Conservation (phyloP, 1,139 yeast genomes). For the Casaregolazyma suthepensis region DNA sequence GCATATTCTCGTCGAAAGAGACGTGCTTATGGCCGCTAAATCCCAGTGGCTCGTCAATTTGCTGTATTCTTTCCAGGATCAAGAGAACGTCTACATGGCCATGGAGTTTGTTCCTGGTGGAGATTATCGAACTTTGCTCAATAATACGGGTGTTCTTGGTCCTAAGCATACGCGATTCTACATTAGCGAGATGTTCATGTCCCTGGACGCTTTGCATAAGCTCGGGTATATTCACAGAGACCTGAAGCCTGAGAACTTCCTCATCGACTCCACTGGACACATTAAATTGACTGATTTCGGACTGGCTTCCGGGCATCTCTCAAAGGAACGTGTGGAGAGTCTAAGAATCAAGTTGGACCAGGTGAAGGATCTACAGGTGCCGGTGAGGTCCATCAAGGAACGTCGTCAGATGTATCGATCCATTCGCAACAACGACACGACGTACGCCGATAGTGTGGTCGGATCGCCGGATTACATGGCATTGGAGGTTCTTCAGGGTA, state of each 20-base stretch:
- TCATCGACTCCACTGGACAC: slow-evolving; percentile 92
- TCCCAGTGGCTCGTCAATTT: slow-evolving; percentile 95
- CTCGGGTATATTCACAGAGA: slow-evolving; percentile 96
- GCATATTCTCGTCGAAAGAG: slow-evolving; percentile 94
- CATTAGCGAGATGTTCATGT: slow-evolving; percentile 91
- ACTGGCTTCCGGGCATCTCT: slow-evolving; percentile 92
- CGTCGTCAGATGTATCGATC: slow-evolving; percentile 81
- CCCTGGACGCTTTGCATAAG: slow-evolving; percentile 89
- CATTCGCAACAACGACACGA: slow-evolving; percentile 55
- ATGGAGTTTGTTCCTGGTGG: slow-evolving; percentile 99
- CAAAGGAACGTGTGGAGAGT: slow-evolving; percentile 87
- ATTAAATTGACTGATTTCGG: slow-evolving; percentile 97
- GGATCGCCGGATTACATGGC: slow-evolving; percentile 99
- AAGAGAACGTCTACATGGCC: slow-evolving; percentile 84
- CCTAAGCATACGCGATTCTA: slow-evolving; percentile 96
- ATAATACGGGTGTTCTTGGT: slow-evolving; percentile 85
- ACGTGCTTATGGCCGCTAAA: slow-evolving; percentile 88
- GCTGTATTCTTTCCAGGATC: slow-evolving; percentile 91
- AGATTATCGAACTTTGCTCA: slow-evolving; percentile 88
- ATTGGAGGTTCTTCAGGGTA: slow-evolving; percentile 90
- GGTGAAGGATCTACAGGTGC: slow-evolving; percentile 61
- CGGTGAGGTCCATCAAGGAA: slow-evolving; percentile 70
- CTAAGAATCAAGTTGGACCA: slow-evolving; percentile 81
- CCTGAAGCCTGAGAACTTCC: slow-evolving; percentile 92
- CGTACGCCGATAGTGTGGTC: slow-evolving; percentile 89